A percentile compares a stretch with the other conserved stretches of the same genome.
phyloP scores from a whole-genome alignment of 2,329 filamentous ascomycete species.

The Coleophoma eucalyptorum region DNA sequence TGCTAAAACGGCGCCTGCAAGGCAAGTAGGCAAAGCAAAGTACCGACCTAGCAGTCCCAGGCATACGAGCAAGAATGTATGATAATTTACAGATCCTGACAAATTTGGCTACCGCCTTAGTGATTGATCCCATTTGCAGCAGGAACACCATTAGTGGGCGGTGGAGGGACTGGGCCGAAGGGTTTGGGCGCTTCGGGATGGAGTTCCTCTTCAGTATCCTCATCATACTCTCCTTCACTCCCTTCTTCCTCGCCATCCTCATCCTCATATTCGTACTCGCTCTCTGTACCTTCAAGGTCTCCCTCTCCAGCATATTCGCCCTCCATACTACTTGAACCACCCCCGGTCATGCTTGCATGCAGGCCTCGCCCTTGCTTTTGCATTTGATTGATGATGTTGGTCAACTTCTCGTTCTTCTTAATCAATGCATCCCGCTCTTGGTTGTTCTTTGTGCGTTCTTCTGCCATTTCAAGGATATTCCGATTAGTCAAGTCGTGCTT shows the following conservation, averaged over 20 bases:
- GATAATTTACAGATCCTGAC: no score
- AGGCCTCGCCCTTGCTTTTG: conserved; percentile 86
- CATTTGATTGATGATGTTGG: conserved; percentile 94
- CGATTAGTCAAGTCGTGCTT: conserved; percentile 92
- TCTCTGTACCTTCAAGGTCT: conserved; percentile 51
- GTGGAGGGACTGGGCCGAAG: conserved; percentile 27
- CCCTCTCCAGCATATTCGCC: conserved; percentile 49
- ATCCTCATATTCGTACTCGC: conserved; percentile 61
- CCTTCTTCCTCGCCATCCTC: conserved; percentile 61
- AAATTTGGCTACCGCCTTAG: no score
- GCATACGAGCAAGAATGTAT: no score
- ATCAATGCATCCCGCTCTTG: conserved; percentile 73
- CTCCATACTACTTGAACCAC: conserved; percentile 51
- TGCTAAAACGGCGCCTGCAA: no score
- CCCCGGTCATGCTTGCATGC: conserved; percentile 58
- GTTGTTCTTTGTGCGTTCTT: conserved; percentile 76
- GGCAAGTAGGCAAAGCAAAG: no score
- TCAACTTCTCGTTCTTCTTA: conserved; percentile 81
- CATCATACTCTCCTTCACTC: conserved; percentile 46
- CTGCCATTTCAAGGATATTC: conserved; percentile 96
- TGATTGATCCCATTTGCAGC: conserved; percentile 16
- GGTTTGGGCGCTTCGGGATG: conserved; percentile 24
- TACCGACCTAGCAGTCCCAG: no score
- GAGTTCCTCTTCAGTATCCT: conserved; percentile 35
- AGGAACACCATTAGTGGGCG: conserved; percentile 19